phyloP scores from a whole-genome alignment of 2,329 filamentous ascomycete species.

The Aspergillus neotritici region DNA sequence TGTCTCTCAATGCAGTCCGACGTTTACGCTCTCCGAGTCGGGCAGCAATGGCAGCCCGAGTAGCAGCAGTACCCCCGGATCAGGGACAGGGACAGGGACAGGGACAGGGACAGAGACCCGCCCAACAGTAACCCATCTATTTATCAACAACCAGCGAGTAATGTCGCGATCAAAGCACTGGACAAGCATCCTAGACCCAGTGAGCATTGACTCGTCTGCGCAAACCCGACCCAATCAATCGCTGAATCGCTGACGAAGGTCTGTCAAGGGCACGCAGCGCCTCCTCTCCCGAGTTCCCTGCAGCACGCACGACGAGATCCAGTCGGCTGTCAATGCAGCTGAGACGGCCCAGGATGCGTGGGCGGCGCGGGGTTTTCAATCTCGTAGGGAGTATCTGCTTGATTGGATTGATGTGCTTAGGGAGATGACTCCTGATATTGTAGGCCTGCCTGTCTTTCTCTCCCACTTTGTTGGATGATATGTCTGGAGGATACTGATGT shows the following conservation, averaged over 20 bases:
- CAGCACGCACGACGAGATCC: constrained; percentile 17
- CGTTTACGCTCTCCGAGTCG: no score
- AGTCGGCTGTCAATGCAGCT: constrained; percentile 18
- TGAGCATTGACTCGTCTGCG: not conserved
- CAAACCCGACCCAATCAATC: no score
- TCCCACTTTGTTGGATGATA: no score
- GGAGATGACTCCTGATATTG: constrained; percentile 14
- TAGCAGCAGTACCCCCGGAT: no score
- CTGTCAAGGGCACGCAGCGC: constrained; percentile 13
- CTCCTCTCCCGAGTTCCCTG: constrained; percentile 20
- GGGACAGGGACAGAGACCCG: constrained; percentile 15
- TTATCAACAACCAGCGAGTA: constrained; percentile 20
- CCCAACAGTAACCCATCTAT: constrained; percentile 18
- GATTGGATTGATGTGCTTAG: constrained; percentile 14
- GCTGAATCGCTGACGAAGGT: not conserved
- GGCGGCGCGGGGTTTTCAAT: constrained; percentile 13
- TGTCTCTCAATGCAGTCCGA: no score
- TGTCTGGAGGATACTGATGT: no score
- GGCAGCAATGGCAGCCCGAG: no score
- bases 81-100: no score
- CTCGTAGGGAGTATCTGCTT: constrained; percentile 15
- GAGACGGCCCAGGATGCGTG: constrained; percentile 18
- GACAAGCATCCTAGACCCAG: constrained; percentile 21
- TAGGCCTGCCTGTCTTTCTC: not conserved
- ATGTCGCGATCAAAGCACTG: constrained; percentile 20